phyloP scores from a whole-genome alignment of 768 basidiomycete genomes.

The Boletellus ananas region DNA sequence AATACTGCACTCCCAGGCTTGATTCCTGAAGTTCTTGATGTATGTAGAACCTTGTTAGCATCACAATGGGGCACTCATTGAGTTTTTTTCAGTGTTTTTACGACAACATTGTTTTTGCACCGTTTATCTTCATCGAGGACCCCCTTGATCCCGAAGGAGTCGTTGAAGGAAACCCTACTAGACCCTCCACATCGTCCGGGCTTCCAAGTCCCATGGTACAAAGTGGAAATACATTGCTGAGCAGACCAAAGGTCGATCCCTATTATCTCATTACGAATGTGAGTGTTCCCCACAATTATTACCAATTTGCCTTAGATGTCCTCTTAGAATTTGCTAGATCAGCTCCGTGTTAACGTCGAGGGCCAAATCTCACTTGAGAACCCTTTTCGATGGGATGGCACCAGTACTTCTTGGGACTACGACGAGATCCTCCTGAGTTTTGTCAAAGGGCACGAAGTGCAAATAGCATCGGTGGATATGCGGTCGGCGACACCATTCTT shows the following conservation, averaged over 20 bases:
- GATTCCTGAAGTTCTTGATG: conserved; percentile 78
- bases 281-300: conserved; percentile 20
- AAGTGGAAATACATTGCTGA: conserved; percentile 39
- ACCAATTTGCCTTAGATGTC: conserved; percentile 6
- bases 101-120: conserved; percentile 94
- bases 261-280: conserved; percentile 88
- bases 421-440: conserved; percentile 63
- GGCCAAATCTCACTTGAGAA: conserved; percentile 52
- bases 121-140: conserved; percentile 96
- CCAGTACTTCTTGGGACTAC: conserved; percentile 62
- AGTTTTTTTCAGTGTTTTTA: conserved; percentile 69
- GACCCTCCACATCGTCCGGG: conserved; percentile 36
- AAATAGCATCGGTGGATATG: conserved; percentile 45
- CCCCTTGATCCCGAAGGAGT: conserved; percentile 62
- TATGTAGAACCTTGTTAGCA: conserved; percentile 34
- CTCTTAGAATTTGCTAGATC: conserved; percentile 58
- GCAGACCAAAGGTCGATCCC: conserved; percentile 77
- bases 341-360: conserved; percentile 66
- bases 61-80: conserved; percentile 2
- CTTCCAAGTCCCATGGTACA: conserved; percentile 29
- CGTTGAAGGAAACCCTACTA: conserved; percentile 39
- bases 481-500: conserved; percentile 42
- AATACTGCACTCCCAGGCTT: conserved; percentile 89
- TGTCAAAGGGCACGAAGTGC: conserved; percentile 53
- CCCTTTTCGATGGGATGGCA: conserved; percentile 68